Base-by-base conservation (phyloP, 805 yeast genomes). In the Zygosaccharomyces bisporus region DNA sequence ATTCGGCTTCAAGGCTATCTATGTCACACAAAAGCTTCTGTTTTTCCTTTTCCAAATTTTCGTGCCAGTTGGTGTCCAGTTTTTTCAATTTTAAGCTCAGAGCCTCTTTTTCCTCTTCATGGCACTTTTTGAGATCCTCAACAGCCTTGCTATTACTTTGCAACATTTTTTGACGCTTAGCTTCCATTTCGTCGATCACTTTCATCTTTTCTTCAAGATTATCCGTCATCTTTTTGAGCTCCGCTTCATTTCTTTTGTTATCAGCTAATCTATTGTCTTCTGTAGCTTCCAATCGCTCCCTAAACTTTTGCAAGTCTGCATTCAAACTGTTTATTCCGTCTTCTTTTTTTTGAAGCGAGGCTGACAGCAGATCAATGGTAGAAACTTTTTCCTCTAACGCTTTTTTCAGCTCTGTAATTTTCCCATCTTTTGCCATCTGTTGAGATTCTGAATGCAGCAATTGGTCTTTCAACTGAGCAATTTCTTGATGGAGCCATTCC, bases 391-490 rank as follows among this genome's bases (percentile, higher is more conserved):
- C 41, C 16, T 29, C 38, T n/a, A 48, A 13, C 4, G 19, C 21
- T n/a, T 40, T 25, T 6, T 17, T 27, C 32, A 45, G 2, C 20
- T 30, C 23, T 8, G 17, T 19, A 16, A 45, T 16, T 33, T 45
- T 43, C 2, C 23, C 33, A 25, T 35, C 41, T 24, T 29, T 43
- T 21, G 40, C 42, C 4, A 24, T 33, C 34, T 35, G 40, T 19
- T 13, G 29, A 7, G 35, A n/a, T 21, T 39, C 34, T 30, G 40
- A 41, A 16, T 27, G 20, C 23, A 34, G 10, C 9, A 41, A 21
- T 21, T 37, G 38, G 10, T 47, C 44, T 24, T 46, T 52, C 32
- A 49, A 30, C 27, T 38, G 46, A 6, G 45, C 32, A 16, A 49
- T 39, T 21, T 51, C 52, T 9, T 41, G 44, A 12, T 34, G 44